These are phyloP conservation scores for Sambucus nigra DNA, from an alignment of 129 eudicot genomes.

Conservation along the genomic window DNA sequence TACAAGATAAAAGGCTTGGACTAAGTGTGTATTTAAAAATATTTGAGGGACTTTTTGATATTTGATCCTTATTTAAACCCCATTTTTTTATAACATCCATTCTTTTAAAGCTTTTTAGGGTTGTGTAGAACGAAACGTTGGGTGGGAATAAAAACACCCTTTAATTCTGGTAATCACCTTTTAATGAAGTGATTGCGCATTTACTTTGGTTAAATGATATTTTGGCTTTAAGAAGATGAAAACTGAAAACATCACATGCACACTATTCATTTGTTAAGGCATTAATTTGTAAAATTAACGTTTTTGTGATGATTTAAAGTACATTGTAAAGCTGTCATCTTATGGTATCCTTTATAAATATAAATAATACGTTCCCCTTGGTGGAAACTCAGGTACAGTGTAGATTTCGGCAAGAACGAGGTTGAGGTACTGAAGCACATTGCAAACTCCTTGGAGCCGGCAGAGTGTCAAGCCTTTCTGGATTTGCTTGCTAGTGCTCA, in stretches of 20 bases:
- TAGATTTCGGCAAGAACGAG: constrained; percentile 63
- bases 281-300: background rate
- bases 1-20: too few relatives aligned
- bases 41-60: too few relatives aligned
- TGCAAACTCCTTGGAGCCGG: constrained; percentile 46
- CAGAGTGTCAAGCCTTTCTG: constrained; percentile 33
- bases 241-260: background rate
- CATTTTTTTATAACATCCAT: too few relatives aligned
- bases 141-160: too few relatives aligned
- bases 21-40: too few relatives aligned
- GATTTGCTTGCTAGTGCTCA: constrained; percentile 43
- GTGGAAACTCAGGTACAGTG: constrained; percentile 44
- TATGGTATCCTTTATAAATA: background rate
- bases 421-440: constrained; percentile 66
- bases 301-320: background rate
- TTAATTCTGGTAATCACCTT: too few relatives aligned
- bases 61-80: too few relatives aligned
- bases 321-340: background rate
- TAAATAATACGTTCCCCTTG: background rate
- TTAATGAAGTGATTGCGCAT: too few relatives aligned
- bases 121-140: too few relatives aligned
- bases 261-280: background rate
- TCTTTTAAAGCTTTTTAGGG: too few relatives aligned
- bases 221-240: too few relatives aligned
- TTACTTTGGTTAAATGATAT: too few relatives aligned